Base-by-base conservation (phyloP, 495 filamentous ascomycete genomes). In the Xylaria curta region DNA sequence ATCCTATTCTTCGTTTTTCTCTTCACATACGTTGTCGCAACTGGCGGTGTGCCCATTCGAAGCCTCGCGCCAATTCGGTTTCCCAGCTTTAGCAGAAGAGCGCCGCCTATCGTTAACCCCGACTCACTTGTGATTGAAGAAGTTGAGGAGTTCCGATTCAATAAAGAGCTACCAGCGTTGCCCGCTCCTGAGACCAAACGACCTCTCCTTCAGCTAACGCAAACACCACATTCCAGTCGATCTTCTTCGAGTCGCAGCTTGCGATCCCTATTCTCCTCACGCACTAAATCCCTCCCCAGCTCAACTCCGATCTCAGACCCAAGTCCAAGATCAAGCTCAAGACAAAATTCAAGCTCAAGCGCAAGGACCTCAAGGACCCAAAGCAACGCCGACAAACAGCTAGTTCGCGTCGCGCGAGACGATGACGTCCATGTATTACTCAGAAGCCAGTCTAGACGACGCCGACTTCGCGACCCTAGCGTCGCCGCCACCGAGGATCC, bases 381-480 rank as follows among this genome's bases (percentile, higher is more conserved):
- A 33, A 72, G 42, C 31, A 65, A 56, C 49, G 28, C 69, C 44
- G 62, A 74, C 0, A 72, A 61, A 13, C 64, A 61, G 36, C 26
- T 72, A 1, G 63, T 72, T 7, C 63, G 63, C 24, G 21, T 44
- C 54, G 47, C 53, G 64, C 40, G 58, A 61, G 68, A 77, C 26
- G 33, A 78, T 78, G 76, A 76, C 62, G 24, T 73, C 75, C 15
- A 68, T 74, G 33, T 44, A 72, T 69, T 76, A 68, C 74, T 78
- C 76, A 60, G 77, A 78, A 28, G 72, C 71, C 72, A 78, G 77
- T 62, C 71, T 75, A 62, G 77, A 78, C 77, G 77, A 79, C 49
- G 71, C 51, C 74, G 76, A 95, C 83, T 94, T 93, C 86, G 91
- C 91, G 73, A 84, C 80, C 62, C 77, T 82, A 75, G 80, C 77